Percentiles rank a stretch among this genome's conserved stretches.
Conservation (phyloP, 306 rosid species). For the Vicia faba region DNA sequence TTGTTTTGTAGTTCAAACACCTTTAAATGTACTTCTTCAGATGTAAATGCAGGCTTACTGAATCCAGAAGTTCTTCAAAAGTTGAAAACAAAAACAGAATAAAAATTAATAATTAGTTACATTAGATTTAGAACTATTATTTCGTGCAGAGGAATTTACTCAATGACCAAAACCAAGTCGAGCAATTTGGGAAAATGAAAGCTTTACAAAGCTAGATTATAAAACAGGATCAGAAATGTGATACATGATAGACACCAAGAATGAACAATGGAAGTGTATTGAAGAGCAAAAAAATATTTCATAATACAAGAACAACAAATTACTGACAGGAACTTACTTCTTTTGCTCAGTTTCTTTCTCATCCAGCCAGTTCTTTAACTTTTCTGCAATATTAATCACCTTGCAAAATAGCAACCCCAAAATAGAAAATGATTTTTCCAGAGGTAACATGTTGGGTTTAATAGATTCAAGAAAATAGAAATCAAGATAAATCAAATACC, state of each 20-base stretch:
- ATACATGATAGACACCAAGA: neutral
- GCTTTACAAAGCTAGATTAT: slow-evolving; percentile 18
- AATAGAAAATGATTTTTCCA: slow-evolving; percentile 33
- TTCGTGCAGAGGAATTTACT: slow-evolving; percentile 14
- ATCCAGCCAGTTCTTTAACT: slow-evolving; percentile 74
- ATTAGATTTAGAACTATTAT: neutral
- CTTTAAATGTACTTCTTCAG: slow-evolving; percentile 75
- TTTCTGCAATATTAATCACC: slow-evolving; percentile 67
- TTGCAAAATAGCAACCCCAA: slow-evolving; percentile 49
- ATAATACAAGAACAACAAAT: neutral
- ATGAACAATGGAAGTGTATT: neutral
- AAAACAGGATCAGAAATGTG: neutral
- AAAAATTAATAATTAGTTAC: slow-evolving; percentile 7
- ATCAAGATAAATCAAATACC: slow-evolving; percentile 50
- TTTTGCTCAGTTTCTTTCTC: slow-evolving; percentile 84
- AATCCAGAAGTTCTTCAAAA: slow-evolving; percentile 63
- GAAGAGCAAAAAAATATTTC: neutral
- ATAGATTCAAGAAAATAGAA: slow-evolving; percentile 10
- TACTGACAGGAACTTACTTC: slow-evolving; percentile 57
- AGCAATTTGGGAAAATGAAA: slow-evolving; percentile 5
- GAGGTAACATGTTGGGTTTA: slow-evolving; percentile 17
- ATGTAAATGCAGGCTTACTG: slow-evolving; percentile 74
- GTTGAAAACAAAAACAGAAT: slow-evolving; percentile 44
- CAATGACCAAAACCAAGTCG: slow-evolving; percentile 8
- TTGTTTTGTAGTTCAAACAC: slow-evolving; percentile 65